A percentile compares a stretch with the other conserved stretches of the same genome.
Evolutionary conservation across 2,329 filamentous ascomycete genomes (phyloP).

Genomic region (Cladobotryum mycophilum): DNA sequence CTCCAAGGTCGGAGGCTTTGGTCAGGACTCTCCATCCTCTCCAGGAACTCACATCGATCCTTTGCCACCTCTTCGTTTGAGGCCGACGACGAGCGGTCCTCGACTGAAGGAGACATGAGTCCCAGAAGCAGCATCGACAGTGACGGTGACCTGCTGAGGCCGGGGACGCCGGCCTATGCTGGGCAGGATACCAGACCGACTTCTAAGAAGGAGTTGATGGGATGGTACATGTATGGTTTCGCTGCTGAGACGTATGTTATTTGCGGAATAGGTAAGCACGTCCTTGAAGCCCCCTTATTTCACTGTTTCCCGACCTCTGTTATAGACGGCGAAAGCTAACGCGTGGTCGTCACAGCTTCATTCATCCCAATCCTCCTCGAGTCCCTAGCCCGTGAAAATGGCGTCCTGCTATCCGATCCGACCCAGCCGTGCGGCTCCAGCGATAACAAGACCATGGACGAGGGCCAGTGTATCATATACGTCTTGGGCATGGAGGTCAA

Average conservation of each 20-base stretch:
- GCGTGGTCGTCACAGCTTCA: conserved; percentile 51
- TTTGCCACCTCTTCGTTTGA: conserved; percentile 56
- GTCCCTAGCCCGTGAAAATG: conserved; percentile 86
- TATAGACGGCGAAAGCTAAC: too few species aligned
- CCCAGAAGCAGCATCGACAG: conserved; percentile 22
- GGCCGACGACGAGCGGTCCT: conserved; percentile 63
- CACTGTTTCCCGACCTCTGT: conserved; percentile 11
- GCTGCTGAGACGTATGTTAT: conserved; percentile 95
- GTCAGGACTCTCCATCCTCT: conserved; percentile 44
- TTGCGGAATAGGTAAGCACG: conserved; percentile 60
- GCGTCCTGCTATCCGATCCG: conserved; percentile 74
- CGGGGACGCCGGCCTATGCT: conserved; percentile 51
- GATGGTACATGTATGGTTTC: conserved; percentile 96
- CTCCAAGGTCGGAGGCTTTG: conserved; percentile 37
- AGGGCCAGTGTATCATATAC: conserved; percentile 72
- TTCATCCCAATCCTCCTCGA: conserved; percentile 96
- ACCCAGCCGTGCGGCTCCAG: conserved; percentile 66
- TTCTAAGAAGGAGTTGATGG: conserved; percentile 76
- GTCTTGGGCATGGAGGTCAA: conserved; percentile 83
- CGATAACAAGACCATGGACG: conserved; percentile 45
- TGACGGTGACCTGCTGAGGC: conserved; percentile 30
- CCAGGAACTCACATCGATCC: conserved; percentile 52
- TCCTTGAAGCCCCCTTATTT: not conserved
- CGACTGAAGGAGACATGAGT: conserved; percentile 21
- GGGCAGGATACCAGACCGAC: conserved; percentile 88